Conservation (phyloP, 805 yeast species). For the Candida chilensis region DNA sequence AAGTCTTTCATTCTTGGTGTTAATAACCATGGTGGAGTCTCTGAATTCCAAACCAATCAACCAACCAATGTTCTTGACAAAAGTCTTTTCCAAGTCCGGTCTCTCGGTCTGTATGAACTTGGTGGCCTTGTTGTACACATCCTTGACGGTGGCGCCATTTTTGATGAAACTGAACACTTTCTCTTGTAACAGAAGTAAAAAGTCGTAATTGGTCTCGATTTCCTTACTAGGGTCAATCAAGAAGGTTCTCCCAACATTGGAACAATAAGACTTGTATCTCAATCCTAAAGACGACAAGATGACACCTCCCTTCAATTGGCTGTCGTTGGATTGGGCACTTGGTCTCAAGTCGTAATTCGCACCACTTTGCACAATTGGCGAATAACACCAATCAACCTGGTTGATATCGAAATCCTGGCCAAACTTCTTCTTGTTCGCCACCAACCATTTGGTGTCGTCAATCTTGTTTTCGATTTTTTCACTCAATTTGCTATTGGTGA, state of each 20-base stretch:
- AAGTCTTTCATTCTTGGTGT: constrained; percentile 59
- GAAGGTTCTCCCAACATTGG: constrained; percentile 81
- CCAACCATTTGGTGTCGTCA: constrained; percentile 64
- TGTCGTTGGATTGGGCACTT: constrained; percentile 67
- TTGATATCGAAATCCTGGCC: constrained; percentile 68
- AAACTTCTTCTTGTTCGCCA: constrained; percentile 40
- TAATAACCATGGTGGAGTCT: constrained; percentile 67
- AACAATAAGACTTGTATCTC: constrained; percentile 82
- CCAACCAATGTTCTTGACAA: constrained; percentile 81
- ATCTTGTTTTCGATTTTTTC: constrained; percentile 75
- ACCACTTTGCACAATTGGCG: constrained; percentile 87
- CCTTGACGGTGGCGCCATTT: constrained; percentile 60
- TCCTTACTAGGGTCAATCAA: constrained; percentile 81
- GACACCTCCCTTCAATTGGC: constrained; percentile 63
- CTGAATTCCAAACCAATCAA: constrained; percentile 84
- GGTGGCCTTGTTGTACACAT: constrained; percentile 57
- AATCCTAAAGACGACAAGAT: constrained; percentile 79
- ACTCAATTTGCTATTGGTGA: constrained; percentile 63
- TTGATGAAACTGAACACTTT: constrained; percentile 52
- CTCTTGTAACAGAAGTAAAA: constrained; percentile 60
- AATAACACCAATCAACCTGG: constrained; percentile 85
- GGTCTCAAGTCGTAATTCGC: constrained; percentile 75
- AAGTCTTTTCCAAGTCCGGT: constrained; percentile 55
- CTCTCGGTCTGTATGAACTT: constrained; percentile 49
- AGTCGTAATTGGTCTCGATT: constrained; percentile 73